These are phyloP conservation scores for Colletotrichum lentis DNA, from an alignment of 2,329 filamentous ascomycete genomes.

Conservation along the genomic window DNA sequence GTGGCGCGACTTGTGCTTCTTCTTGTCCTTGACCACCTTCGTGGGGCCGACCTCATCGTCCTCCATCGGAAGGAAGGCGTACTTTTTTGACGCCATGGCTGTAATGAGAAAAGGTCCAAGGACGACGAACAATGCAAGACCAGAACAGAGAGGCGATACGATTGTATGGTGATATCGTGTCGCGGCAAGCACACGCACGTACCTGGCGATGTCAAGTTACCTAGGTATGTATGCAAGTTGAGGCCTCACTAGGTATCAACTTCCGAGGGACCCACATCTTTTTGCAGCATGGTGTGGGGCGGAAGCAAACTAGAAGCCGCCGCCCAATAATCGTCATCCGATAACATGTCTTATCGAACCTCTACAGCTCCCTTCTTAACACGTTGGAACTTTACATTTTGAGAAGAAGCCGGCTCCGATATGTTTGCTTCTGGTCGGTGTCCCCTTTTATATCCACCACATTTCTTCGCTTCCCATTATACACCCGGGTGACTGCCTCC, in stretches of 20 bases:
- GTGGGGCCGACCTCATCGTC: conserved; percentile 67
- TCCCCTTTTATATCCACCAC: conserved; percentile 3
- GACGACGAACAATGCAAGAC: neutral
- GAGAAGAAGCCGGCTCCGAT: conserved; percentile 17
- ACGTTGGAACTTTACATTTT: conserved; percentile 40
- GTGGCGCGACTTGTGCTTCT: conserved; percentile 53
- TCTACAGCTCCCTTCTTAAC: conserved; percentile 38
- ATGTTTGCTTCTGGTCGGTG: conserved; percentile 22
- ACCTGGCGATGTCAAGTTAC: neutral
- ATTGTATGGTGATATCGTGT: neutral
- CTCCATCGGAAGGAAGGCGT: conserved; percentile 74
- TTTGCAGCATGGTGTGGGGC: conserved; percentile 18
- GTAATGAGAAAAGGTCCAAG: neutral
- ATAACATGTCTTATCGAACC: conserved; percentile 37
- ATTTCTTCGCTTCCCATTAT: neutral
- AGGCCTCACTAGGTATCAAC: conserved; percentile 30
- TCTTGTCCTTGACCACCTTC: conserved; percentile 60
- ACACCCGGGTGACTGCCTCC: neutral
- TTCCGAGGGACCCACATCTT: conserved; percentile 10
- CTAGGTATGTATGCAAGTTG: neutral
- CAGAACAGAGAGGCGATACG: neutral
- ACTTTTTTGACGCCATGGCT: conserved; percentile 65
- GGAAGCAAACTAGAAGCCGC: neutral
- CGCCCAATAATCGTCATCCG: conserved; percentile 14
- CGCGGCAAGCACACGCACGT: neutral